Percentiles rank a stretch among this genome's conserved stretches.
Evolutionary conservation across 2,329 filamentous ascomycete genomes (phyloP).

Genomic region (Nemania sp.): DNA sequence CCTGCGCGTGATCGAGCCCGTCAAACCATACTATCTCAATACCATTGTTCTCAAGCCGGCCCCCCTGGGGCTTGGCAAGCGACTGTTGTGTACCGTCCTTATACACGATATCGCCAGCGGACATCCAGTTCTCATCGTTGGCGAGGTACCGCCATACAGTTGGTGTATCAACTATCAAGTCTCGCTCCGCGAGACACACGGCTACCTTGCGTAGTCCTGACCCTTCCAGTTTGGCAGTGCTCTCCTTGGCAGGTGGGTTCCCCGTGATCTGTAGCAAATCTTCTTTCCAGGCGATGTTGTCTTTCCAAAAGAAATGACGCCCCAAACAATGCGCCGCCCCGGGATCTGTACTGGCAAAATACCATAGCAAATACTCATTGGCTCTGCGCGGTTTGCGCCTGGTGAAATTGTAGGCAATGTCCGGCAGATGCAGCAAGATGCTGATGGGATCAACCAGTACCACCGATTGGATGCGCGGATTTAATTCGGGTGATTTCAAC

Average conservation of each 20-base stretch:
- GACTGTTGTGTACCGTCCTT: slow-evolving; percentile 31
- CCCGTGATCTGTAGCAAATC: slow-evolving; percentile 50
- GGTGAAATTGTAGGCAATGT: slow-evolving; percentile 74
- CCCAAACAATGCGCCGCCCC: slow-evolving; percentile 67
- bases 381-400: slow-evolving; percentile 54
- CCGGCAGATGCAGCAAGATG: slow-evolving; percentile 68
- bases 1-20: slow-evolving; percentile 65
- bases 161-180: slow-evolving; percentile 66
- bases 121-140: slow-evolving; percentile 40
- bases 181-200: slow-evolving; percentile 61
- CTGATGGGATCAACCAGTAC: slow-evolving; percentile 65
- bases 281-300: slow-evolving; percentile 72
- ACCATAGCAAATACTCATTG: slow-evolving; percentile 73
- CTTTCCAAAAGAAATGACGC: slow-evolving; percentile 71
- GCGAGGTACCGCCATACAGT: slow-evolving; percentile 61
- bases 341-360: slow-evolving; percentile 69
- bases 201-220: slow-evolving; percentile 46
- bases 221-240: slow-evolving; percentile 8
- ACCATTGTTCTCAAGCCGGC: slow-evolving; percentile 40
- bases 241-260: slow-evolving; percentile 14
- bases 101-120: slow-evolving; percentile 13
- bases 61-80: slow-evolving; percentile 14
- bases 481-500: slow-evolving; percentile 52
- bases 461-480: slow-evolving; percentile 53
- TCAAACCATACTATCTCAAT: slow-evolving; percentile 65